Evolutionary conservation across 306 rosid species (phyloP), one percentile per base, ranked within the genome.

Genomic region (Castanospermum australe): DNA sequence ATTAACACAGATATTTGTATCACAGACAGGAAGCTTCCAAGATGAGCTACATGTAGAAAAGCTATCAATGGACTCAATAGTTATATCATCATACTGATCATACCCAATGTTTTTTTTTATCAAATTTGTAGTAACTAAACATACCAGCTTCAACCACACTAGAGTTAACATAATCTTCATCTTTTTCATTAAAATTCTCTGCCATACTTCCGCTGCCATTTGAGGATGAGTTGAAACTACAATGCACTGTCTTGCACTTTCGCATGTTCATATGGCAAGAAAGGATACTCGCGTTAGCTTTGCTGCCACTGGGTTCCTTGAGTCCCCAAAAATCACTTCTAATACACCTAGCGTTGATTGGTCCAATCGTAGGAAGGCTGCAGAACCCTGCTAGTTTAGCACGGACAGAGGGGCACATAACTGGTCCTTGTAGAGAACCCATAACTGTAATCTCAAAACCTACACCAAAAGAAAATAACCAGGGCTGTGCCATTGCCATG

Each of bases 81-180:
- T 33, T 20, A 64, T 42, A 55, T 33, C 13, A 47, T 12, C 18
- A 47, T 22, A 77, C 15, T 65, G 22, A 35, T 54, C 48, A 54
- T 39, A 5, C 47, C n/a, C 48, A 20, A 75, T n/a, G n/a, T 30
- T 15, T 17, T 48, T 76, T 33, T 32, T 14, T 32, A 35, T 21
- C 22, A 6, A 47, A 32, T 2, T 76, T 8, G 0, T 13, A 47
- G 54, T n/a, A 68, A 63, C 51, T 81, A 77, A 84, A 68, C 94
- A 74, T 90, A 95, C 99, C 97, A 30, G 99, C 99, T 85, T 95
- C 99, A 48, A 91, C 78, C 67, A 95, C 90, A 56, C 91, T 95
- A 22, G 99, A 91, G 75, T 89, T 86, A 52, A 95, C 94, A 75
- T 95, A 95, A 69, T 95, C 98, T 67, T 86, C 97, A 81, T 95